Evolutionary conservation across 1,284 basidiomycete species (phyloP), one percentile per base, ranked within the genome.

Genomic region (Ceratobasidium sp.): DNA sequence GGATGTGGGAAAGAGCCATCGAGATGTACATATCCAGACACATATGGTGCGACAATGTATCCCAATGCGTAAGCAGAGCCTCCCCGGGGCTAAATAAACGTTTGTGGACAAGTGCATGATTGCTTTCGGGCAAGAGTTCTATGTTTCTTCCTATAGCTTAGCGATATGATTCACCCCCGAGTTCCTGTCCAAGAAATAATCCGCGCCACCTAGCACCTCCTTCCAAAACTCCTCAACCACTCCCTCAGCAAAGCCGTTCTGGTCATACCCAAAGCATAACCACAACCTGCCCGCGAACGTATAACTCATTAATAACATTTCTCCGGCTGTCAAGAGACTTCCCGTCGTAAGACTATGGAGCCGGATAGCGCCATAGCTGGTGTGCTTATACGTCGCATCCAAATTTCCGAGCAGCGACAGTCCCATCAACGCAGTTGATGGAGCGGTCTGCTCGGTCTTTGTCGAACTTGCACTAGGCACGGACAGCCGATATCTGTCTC

Each of bases 381-480:
- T 81, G 78, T 93, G 91, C 74, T 88, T 86, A 82, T 94, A 95
- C 26, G 89, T 89, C 2, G 85, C 88, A 78, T 94, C 92, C 57
- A 94, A 82, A 78, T 93, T 93, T 1, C 92, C 91, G 44, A 94
- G 84, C 73, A 94, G 83, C 9, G 91, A 93, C 47, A 93, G 81
- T 0, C 92, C 92, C 70, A 94, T 84, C 59, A 93, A 83, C 5
- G 90, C 91, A 1, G 82, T 81, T 0, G 88, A 87, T 11, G 77
- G 75, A 1, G 77, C 75, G 6, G 67, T 55, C 23, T 54, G 72
- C 6, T 46, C 52, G 1, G 47, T 18, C 32, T 57, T 50, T 4
- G 66, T 66, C 9, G 59, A 55, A 8, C 58, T 58, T 9, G 44
- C 59, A 47, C 55, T 52, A 23, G 75, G 75, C 38, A 57, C 35